These are phyloP conservation scores for Claviceps cyperi DNA, from an alignment of 2,329 filamentous ascomycete species.

Conservation along the genomic window DNA sequence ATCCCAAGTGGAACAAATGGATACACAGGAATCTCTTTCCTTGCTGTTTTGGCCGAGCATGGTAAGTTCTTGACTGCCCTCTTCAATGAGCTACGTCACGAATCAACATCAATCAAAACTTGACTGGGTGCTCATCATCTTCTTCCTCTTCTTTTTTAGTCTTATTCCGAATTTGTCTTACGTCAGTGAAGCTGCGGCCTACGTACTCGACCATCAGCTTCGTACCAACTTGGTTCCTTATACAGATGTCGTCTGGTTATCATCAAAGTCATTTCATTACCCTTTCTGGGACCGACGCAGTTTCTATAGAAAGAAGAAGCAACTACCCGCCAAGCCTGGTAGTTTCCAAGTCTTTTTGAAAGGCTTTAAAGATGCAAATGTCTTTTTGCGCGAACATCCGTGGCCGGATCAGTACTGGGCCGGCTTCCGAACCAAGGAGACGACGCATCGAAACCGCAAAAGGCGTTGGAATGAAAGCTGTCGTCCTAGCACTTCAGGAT, in stretches of 20 bases:
- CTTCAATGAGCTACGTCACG: no score
- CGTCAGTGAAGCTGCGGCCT: conserved; percentile 92
- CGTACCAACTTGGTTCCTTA: conserved; percentile 89
- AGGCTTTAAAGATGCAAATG: conserved; percentile 91
- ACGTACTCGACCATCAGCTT: conserved; percentile 81
- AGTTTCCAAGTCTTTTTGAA: conserved; percentile 97
- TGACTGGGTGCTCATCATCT: neutral
- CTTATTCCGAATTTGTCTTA: conserved; percentile 96
- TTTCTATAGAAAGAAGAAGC: conserved; percentile 75
- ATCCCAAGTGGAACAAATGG: conserved; percentile 99
- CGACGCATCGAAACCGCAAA: conserved; percentile 47
- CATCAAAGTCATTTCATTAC: conserved; percentile 95
- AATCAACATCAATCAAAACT: no score
- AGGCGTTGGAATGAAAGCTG: conserved; percentile 72
- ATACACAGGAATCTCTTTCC: conserved; percentile 95
- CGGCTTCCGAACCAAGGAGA: conserved; percentile 54
- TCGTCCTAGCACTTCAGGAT: conserved; percentile 39
- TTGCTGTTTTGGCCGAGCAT: conserved; percentile 90
- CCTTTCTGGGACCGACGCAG: conserved; percentile 91
- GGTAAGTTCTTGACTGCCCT: conserved; percentile 28
- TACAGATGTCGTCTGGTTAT: conserved; percentile 85
- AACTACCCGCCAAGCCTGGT: conserved; percentile 76
- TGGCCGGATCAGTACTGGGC: conserved; percentile 83
- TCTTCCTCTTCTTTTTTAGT: conserved; percentile 19
- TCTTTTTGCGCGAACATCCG: conserved; percentile 86